Conservation (phyloP, 305 asterid species). For the Salvia sclarea region DNA sequence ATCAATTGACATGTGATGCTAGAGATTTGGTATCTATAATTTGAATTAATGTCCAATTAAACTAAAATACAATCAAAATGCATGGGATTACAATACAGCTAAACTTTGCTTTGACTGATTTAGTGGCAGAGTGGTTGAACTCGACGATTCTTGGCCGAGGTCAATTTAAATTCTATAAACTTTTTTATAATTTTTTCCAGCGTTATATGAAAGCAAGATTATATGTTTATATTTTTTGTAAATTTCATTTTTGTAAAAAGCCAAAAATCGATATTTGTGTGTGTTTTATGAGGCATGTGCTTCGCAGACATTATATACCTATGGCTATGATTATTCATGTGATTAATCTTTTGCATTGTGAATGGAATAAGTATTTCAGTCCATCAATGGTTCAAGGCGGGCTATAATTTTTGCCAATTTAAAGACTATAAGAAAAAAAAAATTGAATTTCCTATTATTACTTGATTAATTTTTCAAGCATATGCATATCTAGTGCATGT, state of each 20-base stretch:
- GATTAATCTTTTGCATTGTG: background rate
- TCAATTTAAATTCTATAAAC: no score
- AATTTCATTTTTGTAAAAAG: no score
- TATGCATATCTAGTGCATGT: background rate
- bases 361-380: background rate
- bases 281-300: background rate
- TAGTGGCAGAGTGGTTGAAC: background rate
- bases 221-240: no score
- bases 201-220: no score
- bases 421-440: no score
- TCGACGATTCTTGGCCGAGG: no score
- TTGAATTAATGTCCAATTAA: conserved; percentile 4
- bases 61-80: conserved; percentile 12
- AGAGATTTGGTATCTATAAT: conserved; percentile 31
- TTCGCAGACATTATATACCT: background rate
- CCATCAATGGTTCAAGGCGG: background rate
- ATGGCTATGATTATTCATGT: background rate
- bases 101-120: no score
- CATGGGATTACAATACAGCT: background rate
- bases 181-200: background rate
- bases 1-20: conserved; percentile 40
- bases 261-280: background rate
- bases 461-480: background rate
- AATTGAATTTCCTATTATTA: background rate
- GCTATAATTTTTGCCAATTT: background rate